Evolutionary conservation across 2,329 filamentous ascomycete genomes (phyloP), one percentile per base, ranked within the genome.

Genomic region (Thelonectria blattea): DNA sequence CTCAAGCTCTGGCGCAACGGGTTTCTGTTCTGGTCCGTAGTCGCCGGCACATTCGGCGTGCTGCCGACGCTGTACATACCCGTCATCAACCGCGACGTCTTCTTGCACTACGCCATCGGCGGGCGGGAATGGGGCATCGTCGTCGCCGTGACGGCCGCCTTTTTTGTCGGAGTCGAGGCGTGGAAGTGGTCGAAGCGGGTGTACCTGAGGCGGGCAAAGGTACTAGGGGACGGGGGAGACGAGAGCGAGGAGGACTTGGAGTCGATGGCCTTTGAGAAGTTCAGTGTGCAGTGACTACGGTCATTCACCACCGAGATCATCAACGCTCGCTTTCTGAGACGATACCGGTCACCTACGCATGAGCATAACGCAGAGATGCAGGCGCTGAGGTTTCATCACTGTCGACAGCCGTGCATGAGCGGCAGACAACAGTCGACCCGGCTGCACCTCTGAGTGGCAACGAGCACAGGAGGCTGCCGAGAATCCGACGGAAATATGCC

Each of bases 1-100:
- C 65, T 80, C 52, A 87, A 90, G 61, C 81, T 89, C 30, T 90
- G 88, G 87, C 78, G 85, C 60, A 92, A 92, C 77, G 80, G 87
- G 70, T 90, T 91, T 74, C 77, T 89, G n/a, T 89, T 89, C 78
- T 88, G 80, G 78, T 80, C 85, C 30, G 81, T 89, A 37, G 62
- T 79, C 1, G 69, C 76, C n/a, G 80, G 80, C 20, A 77, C 79
- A 41, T 54, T 82, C 32, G 79, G 78, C 47, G 79, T 81, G 63
- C 81, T 83, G 65, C 80, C 80, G 0, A 71, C 79, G n/a, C 75
- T 82, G 27, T 88, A 87, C 61, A 86, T 87, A 50, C 85, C 85
- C 0, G 82, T 81, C 7, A 78, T 88, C 56, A 87, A 85, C 72
- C 80, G 76, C 0, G 74, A 77, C 1, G 83, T 87, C 8, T 87